Base-by-base conservation (phyloP, 495 filamentous ascomycete genomes). In the Aspergillus homomorphus region DNA sequence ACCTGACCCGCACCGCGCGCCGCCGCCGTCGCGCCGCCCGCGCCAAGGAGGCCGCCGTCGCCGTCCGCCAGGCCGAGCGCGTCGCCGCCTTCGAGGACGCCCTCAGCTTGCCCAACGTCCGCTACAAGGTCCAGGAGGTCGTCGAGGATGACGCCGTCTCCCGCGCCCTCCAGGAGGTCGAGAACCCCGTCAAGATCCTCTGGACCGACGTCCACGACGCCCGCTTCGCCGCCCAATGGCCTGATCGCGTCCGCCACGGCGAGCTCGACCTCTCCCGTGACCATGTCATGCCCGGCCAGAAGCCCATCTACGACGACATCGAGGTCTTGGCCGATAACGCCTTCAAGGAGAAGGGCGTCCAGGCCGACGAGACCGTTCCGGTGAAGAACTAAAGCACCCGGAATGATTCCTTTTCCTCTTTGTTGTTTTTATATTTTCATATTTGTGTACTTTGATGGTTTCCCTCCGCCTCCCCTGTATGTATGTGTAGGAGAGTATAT, bases 181-280 rank as follows among this genome's bases (percentile, higher is more conserved):
- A 64, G 1, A 64, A 73, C 16, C 60, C 68, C 8, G 76, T 87
- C 24, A 76, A 79, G 63, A 77, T 96, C 24, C 82, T 82, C 68
- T 96, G 92, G 92, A 77, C 72, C 7, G 78, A 92, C 72, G 61
- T 85, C 26, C 67, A 81, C 53, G 86, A 92, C 73, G 79, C 80
- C 23, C 78, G 83, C 53, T 87, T 77, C 71, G 91, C 89, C 20
- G 64, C 76, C 63, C 61, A 68, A 8, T 96, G 92, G 92, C 77
- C 88, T 18, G 70, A 75, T 3, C 81, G 78, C n/a, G 88, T 95
- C 51, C 67, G 74, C 21, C 92, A 96, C 66, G 77, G 77, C 57
- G 69, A 73, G 56, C 60, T 82, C 69, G 67, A 75, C 53, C 58
- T 65, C 46, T 64, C 57, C 54, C 69, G 69, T 24, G 65, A 68